phyloP scores from a whole-genome alignment of 495 filamentous ascomycete genomes.

The Lophium mytilinum region DNA sequence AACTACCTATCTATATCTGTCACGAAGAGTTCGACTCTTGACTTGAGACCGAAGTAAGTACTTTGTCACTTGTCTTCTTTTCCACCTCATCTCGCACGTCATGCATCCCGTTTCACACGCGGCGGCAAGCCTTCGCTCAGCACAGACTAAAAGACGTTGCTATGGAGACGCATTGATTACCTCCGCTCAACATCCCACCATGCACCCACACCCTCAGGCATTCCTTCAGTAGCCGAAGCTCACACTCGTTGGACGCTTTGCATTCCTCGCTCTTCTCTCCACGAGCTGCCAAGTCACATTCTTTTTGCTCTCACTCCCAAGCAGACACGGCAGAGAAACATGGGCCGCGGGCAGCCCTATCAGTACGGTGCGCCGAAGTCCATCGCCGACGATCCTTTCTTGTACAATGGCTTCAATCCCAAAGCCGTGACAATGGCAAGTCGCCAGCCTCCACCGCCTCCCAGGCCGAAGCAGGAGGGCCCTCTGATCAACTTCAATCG shows the following conservation, averaged over 20 bases:
- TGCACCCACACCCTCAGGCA: constrained; percentile 13
- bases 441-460: constrained; percentile 45
- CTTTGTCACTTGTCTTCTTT: too few relatives aligned
- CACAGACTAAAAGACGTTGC: constrained; percentile 8
- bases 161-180: constrained; percentile 15
- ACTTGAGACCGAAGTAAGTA: too few relatives aligned
- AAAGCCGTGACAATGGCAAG: constrained; percentile 72
- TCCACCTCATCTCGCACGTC: neutral
- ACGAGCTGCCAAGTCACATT: constrained; percentile 17
- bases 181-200: neutral
- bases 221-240: constrained; percentile 12
- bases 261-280: constrained; percentile 7
- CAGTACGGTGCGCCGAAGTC: constrained; percentile 57
- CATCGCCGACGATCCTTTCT: constrained; percentile 39
- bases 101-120: neutral
- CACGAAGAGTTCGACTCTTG: too few relatives aligned
- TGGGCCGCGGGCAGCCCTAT: constrained; percentile 52
- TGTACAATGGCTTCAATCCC: constrained; percentile 63
- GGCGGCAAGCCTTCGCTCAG: neutral
- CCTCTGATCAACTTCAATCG: constrained; percentile 70
- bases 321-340: constrained; percentile 15
- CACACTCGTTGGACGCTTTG: neutral
- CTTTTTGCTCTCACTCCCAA: constrained; percentile 4
- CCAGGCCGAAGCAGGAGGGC: constrained; percentile 57
- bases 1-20: neutral